Percentiles rank a stretch among this genome's conserved stretches.
Conservation (phyloP, 441 rosid species). For the Euphorbia celastroides region DNA sequence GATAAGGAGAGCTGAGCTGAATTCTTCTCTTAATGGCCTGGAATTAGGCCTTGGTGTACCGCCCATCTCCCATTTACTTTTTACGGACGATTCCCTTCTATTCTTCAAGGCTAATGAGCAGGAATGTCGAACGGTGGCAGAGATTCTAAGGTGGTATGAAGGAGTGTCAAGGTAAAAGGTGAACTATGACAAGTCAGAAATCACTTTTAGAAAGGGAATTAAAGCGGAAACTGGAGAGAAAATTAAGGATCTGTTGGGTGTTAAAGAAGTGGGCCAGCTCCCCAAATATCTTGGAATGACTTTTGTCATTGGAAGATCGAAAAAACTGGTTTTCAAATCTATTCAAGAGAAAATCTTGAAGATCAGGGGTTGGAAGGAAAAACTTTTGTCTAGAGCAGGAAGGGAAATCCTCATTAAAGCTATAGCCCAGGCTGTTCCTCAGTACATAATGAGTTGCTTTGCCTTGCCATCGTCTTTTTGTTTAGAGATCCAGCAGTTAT, state of each 20-base stretch:
- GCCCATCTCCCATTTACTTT: not conserved
- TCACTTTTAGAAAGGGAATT: not conserved
- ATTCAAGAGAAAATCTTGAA: not conserved
- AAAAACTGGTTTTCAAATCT: not conserved
- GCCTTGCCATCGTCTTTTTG: not conserved
- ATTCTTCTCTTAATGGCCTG: fast-evolving
- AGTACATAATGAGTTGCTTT: not conserved
- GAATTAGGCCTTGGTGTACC: not conserved
- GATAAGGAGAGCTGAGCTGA: not conserved
- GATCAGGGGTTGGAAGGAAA: not conserved
- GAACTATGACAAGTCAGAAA: not conserved
- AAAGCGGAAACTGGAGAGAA: too few species aligned
- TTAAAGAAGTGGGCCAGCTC: not conserved
- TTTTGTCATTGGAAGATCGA: not conserved
- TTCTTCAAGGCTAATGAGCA: not conserved
- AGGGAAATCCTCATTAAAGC: not conserved
- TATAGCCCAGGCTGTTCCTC: not conserved
- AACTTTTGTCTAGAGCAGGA: not conserved
- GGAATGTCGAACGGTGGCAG: not conserved
- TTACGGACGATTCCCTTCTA: not conserved
- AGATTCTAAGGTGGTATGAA: fast-evolving
- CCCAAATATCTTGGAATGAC: not conserved
- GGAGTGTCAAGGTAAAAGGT: not conserved
- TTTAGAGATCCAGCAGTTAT: not conserved
- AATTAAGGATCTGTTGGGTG: not conserved